Base-by-base conservation (phyloP, 768 basidiomycete genomes). In the Serpula lacrymans region DNA sequence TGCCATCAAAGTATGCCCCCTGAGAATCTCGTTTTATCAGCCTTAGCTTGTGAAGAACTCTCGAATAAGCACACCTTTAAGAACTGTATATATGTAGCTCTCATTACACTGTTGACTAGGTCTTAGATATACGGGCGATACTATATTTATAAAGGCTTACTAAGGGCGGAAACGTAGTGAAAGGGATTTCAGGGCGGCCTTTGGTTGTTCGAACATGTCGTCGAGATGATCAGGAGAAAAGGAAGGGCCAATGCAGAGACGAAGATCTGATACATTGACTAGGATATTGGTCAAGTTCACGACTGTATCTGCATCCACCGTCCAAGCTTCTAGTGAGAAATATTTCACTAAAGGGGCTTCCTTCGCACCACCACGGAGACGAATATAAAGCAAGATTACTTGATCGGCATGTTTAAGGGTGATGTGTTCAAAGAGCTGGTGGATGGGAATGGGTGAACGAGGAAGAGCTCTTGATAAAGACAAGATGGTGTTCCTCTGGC, bases 1-100 rank as follows among this genome's bases (percentile, higher is more conserved):
- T 70, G 3, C 78, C 81, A 56, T 95, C 90, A 50, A 90, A 94
- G 59, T 93, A 94, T 28, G 80, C 76, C 17, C 91, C 91, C 81
- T 82, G 35, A 4, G 13, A 21, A 30, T 26, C 21, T n/a, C 13
- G 9, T 22, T 17, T 45, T 9, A 22, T 20, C 14, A 16, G 28
- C 11, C 25, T 6, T 25, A 22, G 33, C 16, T n/a, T 24, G 4
- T 25, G 24, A 31, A 12, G 20, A 27, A 53, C 37, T 41, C 11
- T 14, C 5, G 18, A 17, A 9, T 18, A n/a, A 12, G 21, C 37
- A 9, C 30, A 78, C 85, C 66, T 80, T 83, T 27, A 90, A 74
- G 58, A 94, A 93, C 45, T 86, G 86, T 48, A 82, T 80, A 57
- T 93, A 94, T 1, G 76, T 82, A 1, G 88, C 84, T 55, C 70